Evolutionary conservation across 225 moss, liverwort and hornwort genomes (phyloP), one percentile per base, ranked within the genome.

Genomic region (Pleurozium schreberi): DNA sequence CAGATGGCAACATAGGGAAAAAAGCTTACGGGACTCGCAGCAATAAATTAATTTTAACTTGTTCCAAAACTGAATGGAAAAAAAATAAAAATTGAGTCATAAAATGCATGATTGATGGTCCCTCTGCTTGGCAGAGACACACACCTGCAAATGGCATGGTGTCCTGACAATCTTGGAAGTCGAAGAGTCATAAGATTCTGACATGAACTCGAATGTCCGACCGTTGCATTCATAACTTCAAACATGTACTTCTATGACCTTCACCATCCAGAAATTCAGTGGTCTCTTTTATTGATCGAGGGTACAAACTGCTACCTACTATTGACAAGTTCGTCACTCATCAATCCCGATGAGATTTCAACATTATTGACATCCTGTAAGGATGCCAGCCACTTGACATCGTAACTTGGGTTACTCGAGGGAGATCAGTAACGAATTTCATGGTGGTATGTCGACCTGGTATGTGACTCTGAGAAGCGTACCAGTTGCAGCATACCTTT

Each of bases 401-500:
- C 50, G 73, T 73, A n/a, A n/a, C n/a, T n/a, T n/a, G 52, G 73
- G 12, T 16, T 20, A 50, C 55, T 14, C n/a, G 49, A 40, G 59
- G 77, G 57, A 86, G 57, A 76, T 49, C 59, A 69, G 81, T 67
- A 27, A 85, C 57, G 67, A 81, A 62, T 49, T 63, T 65, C 43
- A 47, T 31, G 79, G 69, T 75, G 67, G 84, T 49, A 57, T 61
- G 84, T n/a, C 69, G 40, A 55, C 84, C 77, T 86, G 50, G 76
- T 87, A 45, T 85, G 75, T 79, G 70, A 83, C 86, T 71, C 85
- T 63, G 59, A 55, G 45, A 85, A 69, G 84, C 91, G 45, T 92
- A 93, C 90, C 93, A 93, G 66, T 90, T 93, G 90, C 88, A 92
- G 89, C 88, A 90, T 90, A 73, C 87, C 87, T 84, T 90, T 88